phyloP scores from a whole-genome alignment of 441 rosid species.

The Macaranga tanarius region DNA sequence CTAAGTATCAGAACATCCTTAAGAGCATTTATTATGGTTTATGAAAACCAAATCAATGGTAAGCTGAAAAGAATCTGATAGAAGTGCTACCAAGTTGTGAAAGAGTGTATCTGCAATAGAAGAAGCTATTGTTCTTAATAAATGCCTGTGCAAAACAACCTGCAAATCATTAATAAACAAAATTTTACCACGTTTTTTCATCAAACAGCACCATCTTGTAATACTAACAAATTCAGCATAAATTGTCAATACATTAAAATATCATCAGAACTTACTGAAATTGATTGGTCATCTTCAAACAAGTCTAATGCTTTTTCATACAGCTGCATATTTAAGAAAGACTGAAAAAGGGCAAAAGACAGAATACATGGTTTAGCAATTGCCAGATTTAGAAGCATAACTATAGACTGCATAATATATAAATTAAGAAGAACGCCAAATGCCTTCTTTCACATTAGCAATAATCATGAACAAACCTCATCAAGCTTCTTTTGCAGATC shows the following conservation, averaged over 20 bases:
- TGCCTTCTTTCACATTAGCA: neutral
- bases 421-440: slow-evolving; percentile 15
- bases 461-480: slow-evolving; percentile 53
- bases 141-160: slow-evolving; percentile 89
- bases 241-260: neutral
- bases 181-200: slow-evolving; percentile 22
- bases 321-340: slow-evolving; percentile 85
- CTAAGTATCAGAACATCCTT: slow-evolving; percentile 25
- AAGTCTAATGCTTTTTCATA: slow-evolving; percentile 87
- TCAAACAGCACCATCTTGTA: slow-evolving; percentile 19
- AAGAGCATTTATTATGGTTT: slow-evolving; percentile 21
- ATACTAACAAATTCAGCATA: neutral
- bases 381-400: slow-evolving; percentile 3
- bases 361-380: slow-evolving; percentile 16
- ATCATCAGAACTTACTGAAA: slow-evolving; percentile 63
- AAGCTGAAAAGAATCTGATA: slow-evolving; percentile 21
- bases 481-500: slow-evolving; percentile 86
- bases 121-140: slow-evolving; percentile 81
- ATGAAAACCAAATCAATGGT: slow-evolving; percentile 16
- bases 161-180: slow-evolving; percentile 36
- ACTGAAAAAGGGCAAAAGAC: slow-evolving; percentile 46
- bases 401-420: neutral
- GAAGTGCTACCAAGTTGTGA: slow-evolving; percentile 60
- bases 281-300: slow-evolving; percentile 86
- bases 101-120: slow-evolving; percentile 66